Base-by-base conservation (phyloP, 345 rosid species). In the Garcia nutans region DNA sequence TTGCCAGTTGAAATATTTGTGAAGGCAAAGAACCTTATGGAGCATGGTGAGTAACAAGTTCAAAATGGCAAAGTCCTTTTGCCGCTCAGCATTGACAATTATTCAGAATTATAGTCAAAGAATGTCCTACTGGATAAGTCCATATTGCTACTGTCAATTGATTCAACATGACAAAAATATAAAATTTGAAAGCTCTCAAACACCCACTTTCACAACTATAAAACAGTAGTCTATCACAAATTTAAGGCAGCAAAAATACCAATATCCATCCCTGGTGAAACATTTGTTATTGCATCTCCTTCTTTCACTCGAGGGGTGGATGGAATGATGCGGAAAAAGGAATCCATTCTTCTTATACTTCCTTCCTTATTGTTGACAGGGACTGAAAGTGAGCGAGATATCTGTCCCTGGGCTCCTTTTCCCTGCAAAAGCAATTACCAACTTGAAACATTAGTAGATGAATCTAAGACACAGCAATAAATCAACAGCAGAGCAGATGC, bases 251-350 rank as follows among this genome's bases (percentile, higher is more conserved):
- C 2, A 60, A 16, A 52, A 44, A 44, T 82, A 91, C 98, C 93
- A 8, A 81, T 42, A 74, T 89, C 86, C 37, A 44, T 72, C 55
- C 78, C 75, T 13, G 77, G 83, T 61, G 97, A 86, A 52, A 83
- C 67, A 83, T 75, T 73, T 24, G 84, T 47, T 49, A 44, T 50
- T 6, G 31, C 58, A 56, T 86, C 90, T 79, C 90, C 93, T 84
- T 93, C 97, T 72, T 83, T 88, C 57, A 87, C 88, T 70, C 83
- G 89, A 76, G 99, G 93, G 71, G 96, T 95, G 8, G 97, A 84
- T 54, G 92, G 91, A 81, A 95, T 85, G 58, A 95, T 88, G 37
- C 99, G 87, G 83, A 95, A 95, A 88, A 95, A 91, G 12, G 97
- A 93, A 77, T 95, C 97, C 89, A 83, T 87, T 86, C 94, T 87